Conservation (phyloP, 106 monocot species). For the Gastrodia elata region DNA sequence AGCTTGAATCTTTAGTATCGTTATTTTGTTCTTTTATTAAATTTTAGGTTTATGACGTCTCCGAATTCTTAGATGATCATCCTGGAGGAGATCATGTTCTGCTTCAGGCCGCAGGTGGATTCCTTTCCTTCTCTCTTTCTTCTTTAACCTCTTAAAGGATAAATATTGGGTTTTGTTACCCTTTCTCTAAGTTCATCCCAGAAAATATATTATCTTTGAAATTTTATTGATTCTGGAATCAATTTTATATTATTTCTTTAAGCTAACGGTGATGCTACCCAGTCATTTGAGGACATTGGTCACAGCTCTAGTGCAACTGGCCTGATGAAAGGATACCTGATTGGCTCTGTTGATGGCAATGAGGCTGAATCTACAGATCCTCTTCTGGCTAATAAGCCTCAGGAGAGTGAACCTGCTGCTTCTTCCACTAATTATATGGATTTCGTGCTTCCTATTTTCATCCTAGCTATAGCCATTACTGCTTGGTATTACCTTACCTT, state of each 20-base stretch:
- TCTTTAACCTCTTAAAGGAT: background rate
- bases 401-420: background rate
- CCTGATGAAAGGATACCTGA: constrained; percentile 61
- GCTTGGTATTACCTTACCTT: constrained; percentile 53
- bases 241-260: background rate
- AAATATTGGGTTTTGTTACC: background rate
- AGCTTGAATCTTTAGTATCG: background rate
- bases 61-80: constrained; percentile 7
- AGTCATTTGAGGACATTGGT: constrained; percentile 83
- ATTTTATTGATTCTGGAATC: background rate
- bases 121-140: background rate
- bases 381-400: background rate
- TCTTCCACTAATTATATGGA: constrained; percentile 18
- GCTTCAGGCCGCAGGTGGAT: constrained; percentile 4
- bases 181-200: background rate
- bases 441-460: constrained; percentile 28
- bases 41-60: constrained; percentile 9
- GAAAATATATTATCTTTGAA: background rate
- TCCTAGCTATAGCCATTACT: constrained; percentile 31
- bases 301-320: constrained; percentile 68
- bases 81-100: constrained; percentile 9
- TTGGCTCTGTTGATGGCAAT: constrained; percentile 43
- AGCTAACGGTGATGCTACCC: constrained; percentile 64
- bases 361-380: background rate
- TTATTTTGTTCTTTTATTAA: background rate